Evolutionary conservation across 306 rosid species (phyloP), one percentile per base, ranked within the genome.

Genomic region (Trifolium dubium): DNA sequence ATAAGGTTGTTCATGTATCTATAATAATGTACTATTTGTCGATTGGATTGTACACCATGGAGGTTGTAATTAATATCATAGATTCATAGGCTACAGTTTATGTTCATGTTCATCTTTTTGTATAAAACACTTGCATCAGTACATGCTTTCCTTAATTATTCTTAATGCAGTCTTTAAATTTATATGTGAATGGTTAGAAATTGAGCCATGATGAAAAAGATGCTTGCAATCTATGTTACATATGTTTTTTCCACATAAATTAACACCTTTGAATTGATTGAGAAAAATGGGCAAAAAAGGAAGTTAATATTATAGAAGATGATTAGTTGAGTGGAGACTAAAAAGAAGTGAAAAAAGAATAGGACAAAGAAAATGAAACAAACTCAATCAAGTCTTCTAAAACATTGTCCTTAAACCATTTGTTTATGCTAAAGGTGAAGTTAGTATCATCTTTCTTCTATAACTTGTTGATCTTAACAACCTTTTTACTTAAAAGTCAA

Each of bases 401-500:
- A 50, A 72, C 40, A 67, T 72, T 67, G 40, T 8, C 64, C 35
- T 73, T 40, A 8, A 53, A 64, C 73, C 63, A 43, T 67, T 68
- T 77, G 32, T 62, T 75, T 62, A 62, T 53, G 72, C 74, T 53
- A 64, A 47, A 68, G 71, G 74, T 46, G 44, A 63, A 78, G 86
- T 82, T 28, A 68, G 70, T 64, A 64, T 55, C 60, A 37, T 55
- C 15, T 14, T 64, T 11, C 47, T 69, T 67, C 73, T 39, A 32
- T 18, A 49, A 34, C 75, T 31, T 34, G 55, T 58, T 69, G 58
- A 62, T 37, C 14, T 28, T 58, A 28, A 63, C 77, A 14, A 55
- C 59, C 67, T 31, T 76, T 53, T 50, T 12, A 69, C 61, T 66
- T 39, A 6, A 79, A 76, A 83, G 84, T 79, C 86, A 83, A 79